Evolutionary conservation across 176 grass and related monocot species (phyloP), one percentile per base, ranked within the genome.

Genomic region (Carex parvula): DNA sequence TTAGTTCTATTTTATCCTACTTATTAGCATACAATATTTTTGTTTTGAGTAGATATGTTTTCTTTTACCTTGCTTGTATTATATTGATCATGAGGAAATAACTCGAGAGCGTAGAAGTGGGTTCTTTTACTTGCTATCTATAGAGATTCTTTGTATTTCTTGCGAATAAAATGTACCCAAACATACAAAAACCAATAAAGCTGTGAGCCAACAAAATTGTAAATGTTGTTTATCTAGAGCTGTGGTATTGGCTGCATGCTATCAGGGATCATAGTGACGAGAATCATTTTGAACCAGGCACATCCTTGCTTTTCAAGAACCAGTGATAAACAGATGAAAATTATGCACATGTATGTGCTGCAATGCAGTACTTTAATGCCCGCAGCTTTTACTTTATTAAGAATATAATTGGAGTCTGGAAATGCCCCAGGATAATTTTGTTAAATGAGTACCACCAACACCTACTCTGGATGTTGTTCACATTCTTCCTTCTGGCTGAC

Each of bases 1-100:
- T 99, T 90, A 10, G 35, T 24, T 6, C 8, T 74, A 48, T 80
- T 72, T 30, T 78, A 78, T 57, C 73, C 24, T 57, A 78, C 52
- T 78, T 57, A 33, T 56, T 78, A 12, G 56, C 52, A 35, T 56
- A 78, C 30, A 35, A 32, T 67, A 11, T 83, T 67, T 82, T 65
- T 65, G 11, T 67, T 82, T n/a, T 82, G 32, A 81, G 70, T 26
- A 50, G 35, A 21, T n/a, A n/a, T 73, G 66, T 8, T 39, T 17
- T 70, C 35, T 21, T 70, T 71, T 44, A 11, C 17, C 8, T 1
- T 44, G 18, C 37, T 5, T 71, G 39, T 71, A 44, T 69, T 39
- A 7, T 67, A 69, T 44, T 44, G 39, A 71, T 44, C 33, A 42
- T 46, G 39, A 44, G 68, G 37, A 44, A 71, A 60, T n/a, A 60